Conservation (phyloP, 2,329 filamentous ascomycete genomes). For the Paecilomyces fulvus region DNA sequence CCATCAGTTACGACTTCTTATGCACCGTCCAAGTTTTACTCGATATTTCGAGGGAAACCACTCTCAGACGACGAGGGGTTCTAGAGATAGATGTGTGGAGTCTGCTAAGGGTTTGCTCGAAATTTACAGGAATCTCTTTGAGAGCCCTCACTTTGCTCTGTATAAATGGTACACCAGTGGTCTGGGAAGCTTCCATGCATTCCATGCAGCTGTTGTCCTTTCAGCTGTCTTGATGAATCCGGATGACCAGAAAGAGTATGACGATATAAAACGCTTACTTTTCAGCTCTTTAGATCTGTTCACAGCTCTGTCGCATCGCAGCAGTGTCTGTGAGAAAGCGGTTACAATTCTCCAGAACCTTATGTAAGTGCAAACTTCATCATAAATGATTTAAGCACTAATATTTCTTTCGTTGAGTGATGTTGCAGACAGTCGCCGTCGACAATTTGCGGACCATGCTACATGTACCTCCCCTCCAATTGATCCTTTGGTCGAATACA, state of each 20-base stretch:
- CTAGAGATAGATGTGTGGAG: slow-evolving; percentile 24
- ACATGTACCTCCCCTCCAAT: too few species aligned
- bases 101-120: slow-evolving; percentile 25
- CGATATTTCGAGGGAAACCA: slow-evolving; percentile 24
- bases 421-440: slow-evolving; percentile 12
- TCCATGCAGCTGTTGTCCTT: slow-evolving; percentile 30
- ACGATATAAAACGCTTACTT: slow-evolving; percentile 20
- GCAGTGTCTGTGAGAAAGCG: slow-evolving; percentile 29
- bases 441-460: not conserved
- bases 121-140: slow-evolving; percentile 24
- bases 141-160: slow-evolving; percentile 21
- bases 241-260: slow-evolving; percentile 19
- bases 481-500: not conserved
- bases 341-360: slow-evolving; percentile 26
- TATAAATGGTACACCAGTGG: slow-evolving; percentile 35
- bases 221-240: slow-evolving; percentile 20
- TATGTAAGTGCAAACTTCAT: slow-evolving; percentile 15
- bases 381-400: not conserved
- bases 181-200: slow-evolving; percentile 33
- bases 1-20: slow-evolving; percentile 29
- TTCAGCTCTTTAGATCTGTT: slow-evolving; percentile 23
- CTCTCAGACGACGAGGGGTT: slow-evolving; percentile 18
- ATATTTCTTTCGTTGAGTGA: slow-evolving; percentile 13
- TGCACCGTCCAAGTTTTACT: slow-evolving; percentile 27
- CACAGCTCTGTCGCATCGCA: slow-evolving; percentile 23